Evolutionary conservation across 2,329 filamentous ascomycete genomes (phyloP).

Genomic region (Colletotrichum brevisporum): DNA sequence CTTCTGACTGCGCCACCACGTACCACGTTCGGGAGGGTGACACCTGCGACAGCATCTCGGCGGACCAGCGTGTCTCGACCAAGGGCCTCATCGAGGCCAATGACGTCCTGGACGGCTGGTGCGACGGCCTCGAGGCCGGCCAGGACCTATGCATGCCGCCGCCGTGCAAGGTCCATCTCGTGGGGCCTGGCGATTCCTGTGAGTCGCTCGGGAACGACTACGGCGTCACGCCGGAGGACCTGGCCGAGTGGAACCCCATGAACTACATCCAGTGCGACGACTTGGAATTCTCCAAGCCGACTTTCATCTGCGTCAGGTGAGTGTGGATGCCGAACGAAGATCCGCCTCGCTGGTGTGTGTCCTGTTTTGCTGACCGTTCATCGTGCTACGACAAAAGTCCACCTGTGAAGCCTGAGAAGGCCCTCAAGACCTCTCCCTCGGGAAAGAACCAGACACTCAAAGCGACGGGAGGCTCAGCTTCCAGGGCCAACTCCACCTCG

Average conservation of each 20-base stretch:
- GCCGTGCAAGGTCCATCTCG: background rate
- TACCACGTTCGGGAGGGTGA: background rate
- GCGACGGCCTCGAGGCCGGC: background rate
- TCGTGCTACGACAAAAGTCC: too few relatives aligned
- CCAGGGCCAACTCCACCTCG: too few relatives aligned
- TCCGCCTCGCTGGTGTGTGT: too few relatives aligned
- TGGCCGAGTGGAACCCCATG: slow-evolving; percentile 10
- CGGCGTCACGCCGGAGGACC: background rate
- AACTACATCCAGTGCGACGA: background rate
- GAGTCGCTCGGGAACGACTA: background rate
- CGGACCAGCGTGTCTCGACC: background rate
- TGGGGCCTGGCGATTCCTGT: background rate
- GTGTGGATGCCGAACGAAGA: background rate
- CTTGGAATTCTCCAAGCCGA: background rate
- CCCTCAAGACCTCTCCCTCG: too few relatives aligned
- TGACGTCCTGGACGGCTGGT: background rate
- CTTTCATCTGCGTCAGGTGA: slow-evolving; percentile 6
- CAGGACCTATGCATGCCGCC: slow-evolving; percentile 10
- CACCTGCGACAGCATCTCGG: background rate
- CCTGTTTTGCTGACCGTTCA: too few relatives aligned
- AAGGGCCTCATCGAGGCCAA: slow-evolving; percentile 1
- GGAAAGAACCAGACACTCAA: too few relatives aligned
- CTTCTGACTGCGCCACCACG: background rate
- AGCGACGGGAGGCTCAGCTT: too few relatives aligned
- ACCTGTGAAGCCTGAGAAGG: too few relatives aligned